These are phyloP conservation scores for Candida sphagnicola DNA, from an alignment of 805 yeast species.

Conservation along the genomic window DNA sequence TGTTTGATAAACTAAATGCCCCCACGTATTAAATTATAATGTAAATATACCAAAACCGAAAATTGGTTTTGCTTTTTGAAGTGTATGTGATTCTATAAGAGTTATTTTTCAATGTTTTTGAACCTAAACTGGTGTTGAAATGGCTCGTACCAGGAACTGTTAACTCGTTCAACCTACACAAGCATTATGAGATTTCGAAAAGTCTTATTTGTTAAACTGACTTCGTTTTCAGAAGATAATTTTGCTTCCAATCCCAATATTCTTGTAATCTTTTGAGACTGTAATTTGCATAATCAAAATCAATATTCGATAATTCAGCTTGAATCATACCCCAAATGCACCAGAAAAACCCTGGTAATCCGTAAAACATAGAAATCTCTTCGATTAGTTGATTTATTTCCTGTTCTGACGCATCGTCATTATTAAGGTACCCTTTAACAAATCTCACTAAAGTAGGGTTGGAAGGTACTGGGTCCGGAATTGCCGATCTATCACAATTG, in stretches of 20 bases:
- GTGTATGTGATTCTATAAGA: too few relatives aligned
- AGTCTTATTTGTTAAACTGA: too few relatives aligned
- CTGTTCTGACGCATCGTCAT: slow-evolving; percentile 20
- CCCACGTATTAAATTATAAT: too few relatives aligned
- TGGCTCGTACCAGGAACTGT: too few relatives aligned
- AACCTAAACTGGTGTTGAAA: too few relatives aligned
- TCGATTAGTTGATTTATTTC: slow-evolving; percentile 43
- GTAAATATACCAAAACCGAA: too few relatives aligned
- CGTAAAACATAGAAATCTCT: slow-evolving; percentile 62
- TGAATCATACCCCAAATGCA: slow-evolving; percentile 82
- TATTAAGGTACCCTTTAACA: slow-evolving; percentile 53
- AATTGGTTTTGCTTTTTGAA: too few relatives aligned
- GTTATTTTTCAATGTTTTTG: too few relatives aligned
- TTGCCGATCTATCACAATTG: slow-evolving; percentile 57
- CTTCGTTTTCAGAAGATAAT: too few relatives aligned
- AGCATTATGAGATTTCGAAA: too few relatives aligned
- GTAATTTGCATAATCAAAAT: slow-evolving; percentile 64
- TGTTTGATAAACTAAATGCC: too few relatives aligned
- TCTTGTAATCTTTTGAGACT: slow-evolving; percentile 58
- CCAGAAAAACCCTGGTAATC: slow-evolving; percentile 83
- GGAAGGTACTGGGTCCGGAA: slow-evolving; percentile 47
- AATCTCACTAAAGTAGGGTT: slow-evolving; percentile 50
- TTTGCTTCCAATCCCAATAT: slow-evolving; percentile 64
- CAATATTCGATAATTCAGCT: slow-evolving; percentile 62
- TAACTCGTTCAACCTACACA: too few relatives aligned